phyloP scores from a whole-genome alignment of 805 yeast genomes.

The Starmerella potacharoeniae region DNA sequence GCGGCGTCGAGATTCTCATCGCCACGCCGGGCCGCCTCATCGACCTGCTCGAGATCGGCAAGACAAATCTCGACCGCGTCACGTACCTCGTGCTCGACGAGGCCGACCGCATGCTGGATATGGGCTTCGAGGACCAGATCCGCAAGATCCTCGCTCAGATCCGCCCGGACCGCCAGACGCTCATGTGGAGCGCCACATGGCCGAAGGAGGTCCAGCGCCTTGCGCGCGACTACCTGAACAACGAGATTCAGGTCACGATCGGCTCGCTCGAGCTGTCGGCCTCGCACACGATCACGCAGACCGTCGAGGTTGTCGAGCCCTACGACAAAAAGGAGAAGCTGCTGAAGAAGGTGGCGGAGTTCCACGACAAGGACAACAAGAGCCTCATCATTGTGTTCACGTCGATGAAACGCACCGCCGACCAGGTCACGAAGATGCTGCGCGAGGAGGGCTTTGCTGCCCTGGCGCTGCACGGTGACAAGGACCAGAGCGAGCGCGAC shows the following conservation, averaged over 20 bases:
- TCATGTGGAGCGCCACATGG: slow-evolving; percentile 99
- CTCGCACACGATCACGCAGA: slow-evolving; percentile 88
- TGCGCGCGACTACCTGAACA: slow-evolving; percentile 81
- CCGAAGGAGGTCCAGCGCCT: slow-evolving; percentile 93
- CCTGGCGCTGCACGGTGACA: slow-evolving; percentile 96
- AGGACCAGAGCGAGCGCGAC: slow-evolving; percentile 95
- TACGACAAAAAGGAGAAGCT: slow-evolving; percentile 91
- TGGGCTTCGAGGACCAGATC: slow-evolving; percentile 99
- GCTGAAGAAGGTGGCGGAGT: slow-evolving; percentile 68
- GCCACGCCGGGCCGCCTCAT: slow-evolving; percentile 99
- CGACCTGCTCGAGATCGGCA: slow-evolving; percentile 91
- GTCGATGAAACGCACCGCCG: slow-evolving; percentile 97
- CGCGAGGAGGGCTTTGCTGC: slow-evolving; percentile 99
- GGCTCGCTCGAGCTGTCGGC: slow-evolving; percentile 96
- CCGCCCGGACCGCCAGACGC: slow-evolving; percentile 98
- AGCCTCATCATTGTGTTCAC: slow-evolving; percentile 82
- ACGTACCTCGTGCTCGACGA: slow-evolving; percentile 95
- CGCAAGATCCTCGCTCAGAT: slow-evolving; percentile 96
- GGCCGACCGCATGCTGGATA: slow-evolving; percentile 99
- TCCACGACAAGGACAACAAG: slow-evolving; percentile 46
- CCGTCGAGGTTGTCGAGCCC: slow-evolving; percentile 81
- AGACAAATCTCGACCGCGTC: slow-evolving; percentile 90
- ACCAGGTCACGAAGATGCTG: slow-evolving; percentile 79
- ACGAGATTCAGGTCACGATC: slow-evolving; percentile 91
- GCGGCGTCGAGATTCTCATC: slow-evolving; percentile 92